These are phyloP conservation scores for Metschnikowia colocasiae DNA, from an alignment of 805 yeast species.

Conservation along the genomic window DNA sequence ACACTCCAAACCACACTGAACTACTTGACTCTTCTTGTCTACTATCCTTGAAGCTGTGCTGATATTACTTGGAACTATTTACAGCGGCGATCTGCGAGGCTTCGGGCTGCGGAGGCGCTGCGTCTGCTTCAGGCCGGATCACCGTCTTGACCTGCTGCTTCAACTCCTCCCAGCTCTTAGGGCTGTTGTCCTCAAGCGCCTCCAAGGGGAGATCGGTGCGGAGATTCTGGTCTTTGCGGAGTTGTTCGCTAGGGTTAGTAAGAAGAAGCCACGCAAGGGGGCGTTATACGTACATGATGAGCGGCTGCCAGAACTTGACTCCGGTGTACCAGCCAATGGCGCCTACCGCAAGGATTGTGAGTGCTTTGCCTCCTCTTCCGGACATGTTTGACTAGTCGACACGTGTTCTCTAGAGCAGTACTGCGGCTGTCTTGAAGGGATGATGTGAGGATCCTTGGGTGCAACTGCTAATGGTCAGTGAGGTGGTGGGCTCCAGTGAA, in stretches of 20 bases:
- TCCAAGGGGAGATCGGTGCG: slow-evolving; percentile 59
- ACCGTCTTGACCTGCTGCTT: slow-evolving; percentile 28
- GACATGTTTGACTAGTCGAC: slow-evolving; percentile 13
- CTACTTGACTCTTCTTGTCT: not conserved
- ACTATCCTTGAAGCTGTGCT: no score
- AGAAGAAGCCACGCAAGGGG: not conserved
- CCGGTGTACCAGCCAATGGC: slow-evolving; percentile 46
- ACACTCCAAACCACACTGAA: not conserved
- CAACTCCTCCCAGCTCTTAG: slow-evolving; percentile 38
- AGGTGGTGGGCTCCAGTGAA: not conserved
- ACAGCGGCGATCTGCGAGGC: not conserved
- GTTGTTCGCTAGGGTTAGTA: slow-evolving; percentile 46
- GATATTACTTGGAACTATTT: not conserved
- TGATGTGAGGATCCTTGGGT: not conserved
- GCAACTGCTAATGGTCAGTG: not conserved
- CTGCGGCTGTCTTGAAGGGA: not conserved
- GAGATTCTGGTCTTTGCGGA: slow-evolving; percentile 61
- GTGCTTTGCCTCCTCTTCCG: slow-evolving; percentile 24
- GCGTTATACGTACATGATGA: slow-evolving; percentile 51
- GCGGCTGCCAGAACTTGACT: slow-evolving; percentile 67
- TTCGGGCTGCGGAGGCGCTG: not conserved
- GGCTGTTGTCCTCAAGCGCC: slow-evolving; percentile 32
- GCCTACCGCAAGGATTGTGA: slow-evolving; percentile 23
- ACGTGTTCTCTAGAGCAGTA: not conserved
- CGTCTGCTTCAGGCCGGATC: slow-evolving; percentile 27